phyloP scores from a whole-genome alignment of 129 eudicot genomes.

The Lactuca sativa region DNA sequence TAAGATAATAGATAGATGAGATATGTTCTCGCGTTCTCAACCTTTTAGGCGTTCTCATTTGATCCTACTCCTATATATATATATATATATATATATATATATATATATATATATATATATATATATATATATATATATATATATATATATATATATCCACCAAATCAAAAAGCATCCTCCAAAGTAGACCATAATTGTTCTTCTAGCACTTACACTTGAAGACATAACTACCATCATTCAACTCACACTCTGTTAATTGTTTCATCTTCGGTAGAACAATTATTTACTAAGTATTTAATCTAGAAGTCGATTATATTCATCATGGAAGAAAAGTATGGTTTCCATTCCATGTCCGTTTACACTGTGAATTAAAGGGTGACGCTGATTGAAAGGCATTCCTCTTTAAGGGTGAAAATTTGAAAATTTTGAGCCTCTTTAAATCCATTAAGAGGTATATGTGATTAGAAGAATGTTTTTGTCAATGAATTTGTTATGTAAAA shows the following conservation, averaged over 20 bases:
- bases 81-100: too few species aligned
- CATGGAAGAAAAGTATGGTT: conserved; percentile 80
- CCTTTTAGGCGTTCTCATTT: too few species aligned
- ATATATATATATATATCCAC: too few species aligned
- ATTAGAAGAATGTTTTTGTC: conserved; percentile 7
- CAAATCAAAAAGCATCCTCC: conserved; percentile 31
- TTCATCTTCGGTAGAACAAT: conserved; percentile 8
- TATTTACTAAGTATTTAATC: background rate
- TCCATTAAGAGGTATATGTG: conserved; percentile 36
- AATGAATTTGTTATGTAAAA: conserved; percentile 8
- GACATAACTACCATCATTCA: conserved; percentile 21
- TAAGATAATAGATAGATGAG: too few species aligned
- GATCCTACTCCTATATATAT: too few species aligned
- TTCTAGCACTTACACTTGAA: conserved; percentile 1
- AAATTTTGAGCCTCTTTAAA: conserved; percentile 40
- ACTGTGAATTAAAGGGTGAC: conserved; percentile 19
- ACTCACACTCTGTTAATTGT: conserved; percentile 12
- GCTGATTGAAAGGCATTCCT: conserved; percentile 38
- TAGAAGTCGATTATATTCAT: background rate
- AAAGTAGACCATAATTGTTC: conserved; percentile 39
- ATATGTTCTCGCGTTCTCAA: too few species aligned
- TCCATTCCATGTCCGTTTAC: conserved; percentile 49
- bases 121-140: too few species aligned
- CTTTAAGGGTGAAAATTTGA: conserved; percentile 36
- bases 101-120: too few species aligned